A percentile compares a stretch with the other conserved stretches of the same genome.
These are phyloP conservation scores for Neurospora sp. DNA, from an alignment of 495 filamentous ascomycete species.

Conservation along the genomic window DNA sequence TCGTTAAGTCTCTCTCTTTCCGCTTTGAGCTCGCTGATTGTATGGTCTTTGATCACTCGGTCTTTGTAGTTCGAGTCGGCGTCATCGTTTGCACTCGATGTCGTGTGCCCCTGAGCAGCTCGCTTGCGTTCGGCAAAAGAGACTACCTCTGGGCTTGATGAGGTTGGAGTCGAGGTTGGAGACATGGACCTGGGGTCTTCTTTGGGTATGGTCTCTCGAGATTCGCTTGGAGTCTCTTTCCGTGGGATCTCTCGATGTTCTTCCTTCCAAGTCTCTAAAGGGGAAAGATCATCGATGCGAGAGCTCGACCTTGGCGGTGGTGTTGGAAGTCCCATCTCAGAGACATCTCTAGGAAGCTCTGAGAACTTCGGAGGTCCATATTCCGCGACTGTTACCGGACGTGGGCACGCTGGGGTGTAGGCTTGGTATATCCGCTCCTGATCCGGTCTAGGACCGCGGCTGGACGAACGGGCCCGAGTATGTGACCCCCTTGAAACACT, in stretches of 20 bases:
- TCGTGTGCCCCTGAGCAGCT: not conserved
- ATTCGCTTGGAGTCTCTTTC: not conserved
- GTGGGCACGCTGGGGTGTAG: not conserved
- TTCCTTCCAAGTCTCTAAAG: not conserved
- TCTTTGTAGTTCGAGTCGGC: not conserved
- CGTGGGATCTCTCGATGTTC: not conserved
- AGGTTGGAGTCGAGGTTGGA: not conserved
- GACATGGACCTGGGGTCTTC: not conserved
- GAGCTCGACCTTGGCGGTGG: not conserved
- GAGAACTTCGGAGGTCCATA: not conserved
- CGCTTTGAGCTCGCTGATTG: not conserved
- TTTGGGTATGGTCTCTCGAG: not conserved
- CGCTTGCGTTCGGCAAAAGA: not conserved
- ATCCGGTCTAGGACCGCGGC: not conserved
- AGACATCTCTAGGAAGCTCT: not conserved
- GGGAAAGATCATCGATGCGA: not conserved
- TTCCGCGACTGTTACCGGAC: not conserved
- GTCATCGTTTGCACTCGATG: not conserved
- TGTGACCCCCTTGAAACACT: not conserved
- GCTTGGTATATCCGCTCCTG: not conserved
- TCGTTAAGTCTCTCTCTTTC: not conserved
- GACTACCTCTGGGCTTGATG: not conserved
- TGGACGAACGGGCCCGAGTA: not conserved
- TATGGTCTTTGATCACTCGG: not conserved
- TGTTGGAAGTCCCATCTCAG: not conserved